Percentiles rank a stretch among this genome's conserved stretches.
Evolutionary conservation across 805 yeast genomes (phyloP).

Genomic region (Wickerhamia fluorescens): DNA sequence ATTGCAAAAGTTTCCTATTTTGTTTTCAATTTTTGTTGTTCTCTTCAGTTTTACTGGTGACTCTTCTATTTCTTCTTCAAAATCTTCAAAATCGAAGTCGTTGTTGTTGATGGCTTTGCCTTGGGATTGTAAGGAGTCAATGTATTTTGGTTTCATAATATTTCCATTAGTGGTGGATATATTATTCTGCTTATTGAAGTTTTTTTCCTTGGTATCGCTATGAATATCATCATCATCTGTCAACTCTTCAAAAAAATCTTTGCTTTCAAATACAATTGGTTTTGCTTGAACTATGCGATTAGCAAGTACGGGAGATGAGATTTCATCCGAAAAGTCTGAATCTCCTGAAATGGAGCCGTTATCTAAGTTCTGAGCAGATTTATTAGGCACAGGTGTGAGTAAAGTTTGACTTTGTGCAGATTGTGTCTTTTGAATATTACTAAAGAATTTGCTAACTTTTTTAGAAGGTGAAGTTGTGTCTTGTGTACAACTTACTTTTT

Average conservation of each 20-base stretch:
- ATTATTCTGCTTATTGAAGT: too few species aligned
- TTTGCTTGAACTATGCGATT: too few species aligned
- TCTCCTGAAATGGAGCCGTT: constrained; percentile 17
- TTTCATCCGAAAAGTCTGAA: constrained; percentile 27
- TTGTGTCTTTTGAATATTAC: too few species aligned
- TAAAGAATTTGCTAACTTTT: constrained; percentile 8
- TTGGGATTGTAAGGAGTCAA: too few species aligned
- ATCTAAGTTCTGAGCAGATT: constrained; percentile 7
- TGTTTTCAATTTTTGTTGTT: background rate
- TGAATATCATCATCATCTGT: constrained; percentile 12
- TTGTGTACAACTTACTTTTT: too few species aligned
- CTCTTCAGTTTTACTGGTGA: constrained; percentile 25
- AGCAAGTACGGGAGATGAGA: constrained; percentile 22
- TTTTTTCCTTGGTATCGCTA: too few species aligned
- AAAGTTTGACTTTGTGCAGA: too few species aligned
- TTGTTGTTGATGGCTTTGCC: constrained; percentile 1
- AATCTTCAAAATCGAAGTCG: constrained; percentile 18
- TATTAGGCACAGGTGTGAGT: constrained; percentile 5
- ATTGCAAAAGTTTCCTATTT: constrained; percentile 6
- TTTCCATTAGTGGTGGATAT: too few species aligned
- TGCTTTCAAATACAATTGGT: too few species aligned
- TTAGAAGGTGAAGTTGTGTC: constrained; percentile 3
- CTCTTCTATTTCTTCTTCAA: constrained; percentile 34
- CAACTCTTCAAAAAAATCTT: constrained; percentile 8
- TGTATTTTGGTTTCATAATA: too few species aligned